phyloP scores from a whole-genome alignment of 2,329 filamentous ascomycete genomes.

The Trichoderma breve region DNA sequence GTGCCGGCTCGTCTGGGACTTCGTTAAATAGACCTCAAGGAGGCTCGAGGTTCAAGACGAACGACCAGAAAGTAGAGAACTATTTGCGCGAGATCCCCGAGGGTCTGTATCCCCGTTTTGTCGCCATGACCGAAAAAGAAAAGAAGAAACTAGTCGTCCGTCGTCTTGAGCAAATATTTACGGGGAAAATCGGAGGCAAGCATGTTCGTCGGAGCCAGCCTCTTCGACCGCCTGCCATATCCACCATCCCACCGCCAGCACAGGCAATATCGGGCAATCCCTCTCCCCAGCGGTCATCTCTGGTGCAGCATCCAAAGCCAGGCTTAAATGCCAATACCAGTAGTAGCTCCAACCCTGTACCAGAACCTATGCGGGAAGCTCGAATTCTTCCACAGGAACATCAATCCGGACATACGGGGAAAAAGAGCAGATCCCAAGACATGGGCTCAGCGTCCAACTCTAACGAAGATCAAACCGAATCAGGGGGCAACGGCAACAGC shows the following conservation, averaged over 20 bases:
- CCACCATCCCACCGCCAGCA: constrained; percentile 13
- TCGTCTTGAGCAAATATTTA: constrained; percentile 77
- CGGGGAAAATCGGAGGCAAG: constrained; percentile 59
- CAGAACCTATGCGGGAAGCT: constrained; percentile 48
- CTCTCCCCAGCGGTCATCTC: constrained; percentile 24
- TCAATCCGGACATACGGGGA: constrained; percentile 31
- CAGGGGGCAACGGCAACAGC: constrained; percentile 36
- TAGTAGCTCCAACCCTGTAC: background rate
- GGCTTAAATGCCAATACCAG: background rate
- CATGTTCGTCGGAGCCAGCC: constrained; percentile 29
- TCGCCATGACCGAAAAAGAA: constrained; percentile 66
- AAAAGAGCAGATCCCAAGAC: constrained; percentile 44
- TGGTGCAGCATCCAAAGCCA: background rate
- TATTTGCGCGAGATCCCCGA: constrained; percentile 72
- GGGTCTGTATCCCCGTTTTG: constrained; percentile 61
- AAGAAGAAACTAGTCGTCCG: constrained; percentile 76
- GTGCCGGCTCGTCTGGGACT: constrained; percentile 44
- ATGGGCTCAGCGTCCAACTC: constrained; percentile 48
- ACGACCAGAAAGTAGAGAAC: constrained; percentile 62
- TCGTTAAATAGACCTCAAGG: constrained; percentile 39
- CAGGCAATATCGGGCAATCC: constrained; percentile 31
- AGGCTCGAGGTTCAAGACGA: constrained; percentile 40
- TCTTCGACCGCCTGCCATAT: constrained; percentile 25
- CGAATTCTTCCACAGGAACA: constrained; percentile 42
- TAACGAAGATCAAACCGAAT: constrained; percentile 47